Evolutionary conservation across 2,329 filamentous ascomycete species (phyloP).

Genomic region (Penicillium sp.): DNA sequence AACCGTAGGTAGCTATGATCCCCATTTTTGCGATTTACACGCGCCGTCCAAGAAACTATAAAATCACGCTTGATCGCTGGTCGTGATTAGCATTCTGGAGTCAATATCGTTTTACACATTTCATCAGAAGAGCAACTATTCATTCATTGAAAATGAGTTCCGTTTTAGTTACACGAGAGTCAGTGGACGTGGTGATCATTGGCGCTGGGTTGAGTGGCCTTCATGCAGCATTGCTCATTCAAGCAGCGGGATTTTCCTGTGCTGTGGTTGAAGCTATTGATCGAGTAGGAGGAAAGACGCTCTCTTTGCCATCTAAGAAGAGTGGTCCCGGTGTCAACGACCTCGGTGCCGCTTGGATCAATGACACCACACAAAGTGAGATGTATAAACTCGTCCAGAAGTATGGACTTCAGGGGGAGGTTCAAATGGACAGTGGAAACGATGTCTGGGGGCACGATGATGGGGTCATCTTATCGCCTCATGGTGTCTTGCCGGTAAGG

Average conservation of each 20-base stretch:
- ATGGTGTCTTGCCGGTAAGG: neutral
- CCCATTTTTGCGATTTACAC: neutral
- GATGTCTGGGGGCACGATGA: slow-evolving; percentile 4
- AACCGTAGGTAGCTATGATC: neutral
- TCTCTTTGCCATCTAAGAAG: slow-evolving; percentile 29
- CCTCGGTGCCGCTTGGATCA: slow-evolving; percentile 46
- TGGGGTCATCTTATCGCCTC: neutral
- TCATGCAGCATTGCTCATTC: slow-evolving; percentile 40
- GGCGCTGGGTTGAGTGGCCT: slow-evolving; percentile 49
- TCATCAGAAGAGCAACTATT: neutral
- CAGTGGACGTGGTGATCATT: slow-evolving; percentile 19
- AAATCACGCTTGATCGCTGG: neutral
- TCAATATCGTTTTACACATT: neutral
- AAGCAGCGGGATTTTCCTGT: slow-evolving; percentile 40
- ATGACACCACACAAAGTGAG: slow-evolving; percentile 30
- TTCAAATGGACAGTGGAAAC: neutral
- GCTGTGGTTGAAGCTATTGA: slow-evolving; percentile 49
- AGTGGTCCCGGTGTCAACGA: slow-evolving; percentile 27
- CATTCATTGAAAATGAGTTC: neutral
- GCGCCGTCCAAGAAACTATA: neutral
- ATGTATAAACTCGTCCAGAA: slow-evolving; percentile 10
- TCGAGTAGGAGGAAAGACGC: slow-evolving; percentile 51
- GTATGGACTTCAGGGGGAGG: neutral
- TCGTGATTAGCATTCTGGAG: neutral
- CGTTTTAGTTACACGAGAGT: neutral